Conservation (phyloP, 2,329 filamentous ascomycete genomes). For the Neodidymelliopsis sp. region DNA sequence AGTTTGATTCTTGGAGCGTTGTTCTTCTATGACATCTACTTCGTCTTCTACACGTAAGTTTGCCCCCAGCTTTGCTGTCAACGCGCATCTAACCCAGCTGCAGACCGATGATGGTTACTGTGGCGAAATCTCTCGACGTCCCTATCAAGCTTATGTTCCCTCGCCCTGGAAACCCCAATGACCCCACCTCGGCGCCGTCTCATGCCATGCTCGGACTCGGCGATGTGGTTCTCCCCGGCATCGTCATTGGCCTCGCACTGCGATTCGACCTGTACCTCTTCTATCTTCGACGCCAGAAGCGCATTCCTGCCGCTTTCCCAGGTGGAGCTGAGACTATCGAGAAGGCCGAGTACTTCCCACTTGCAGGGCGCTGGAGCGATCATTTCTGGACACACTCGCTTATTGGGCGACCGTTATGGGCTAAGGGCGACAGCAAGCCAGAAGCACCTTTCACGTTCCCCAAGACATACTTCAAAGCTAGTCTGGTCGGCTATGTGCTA, state of each 20-base stretch:
- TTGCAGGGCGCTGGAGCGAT: constrained; percentile 82
- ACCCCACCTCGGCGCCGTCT: constrained; percentile 51
- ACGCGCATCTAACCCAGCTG: not conserved
- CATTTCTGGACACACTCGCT: constrained; percentile 73
- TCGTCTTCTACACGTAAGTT: constrained; percentile 82
- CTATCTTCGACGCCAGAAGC: constrained; percentile 72
- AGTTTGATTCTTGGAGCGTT: constrained; percentile 78
- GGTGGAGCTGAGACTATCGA: constrained; percentile 25
- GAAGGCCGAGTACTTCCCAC: constrained; percentile 53
- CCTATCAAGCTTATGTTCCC: constrained; percentile 92
- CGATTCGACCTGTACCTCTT: constrained; percentile 90
- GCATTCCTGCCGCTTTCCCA: constrained; percentile 17
- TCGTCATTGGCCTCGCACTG: constrained; percentile 85
- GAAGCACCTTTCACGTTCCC: constrained; percentile 63
- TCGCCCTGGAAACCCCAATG: constrained; percentile 61
- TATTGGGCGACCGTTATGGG: constrained; percentile 37
- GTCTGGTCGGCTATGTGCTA: constrained; percentile 76
- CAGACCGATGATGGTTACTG: constrained; percentile 82
- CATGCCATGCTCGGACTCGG: constrained; percentile 86
- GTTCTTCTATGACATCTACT: constrained; percentile 95
- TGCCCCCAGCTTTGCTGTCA: not conserved
- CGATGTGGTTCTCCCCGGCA: constrained; percentile 92
- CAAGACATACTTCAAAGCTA: constrained; percentile 85
- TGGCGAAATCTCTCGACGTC: constrained; percentile 87
- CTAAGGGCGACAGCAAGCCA: constrained; percentile 14